These are phyloP conservation scores for Gloeostereum incarnatum DNA, from an alignment of 768 basidiomycete genomes.

Conservation along the genomic window DNA sequence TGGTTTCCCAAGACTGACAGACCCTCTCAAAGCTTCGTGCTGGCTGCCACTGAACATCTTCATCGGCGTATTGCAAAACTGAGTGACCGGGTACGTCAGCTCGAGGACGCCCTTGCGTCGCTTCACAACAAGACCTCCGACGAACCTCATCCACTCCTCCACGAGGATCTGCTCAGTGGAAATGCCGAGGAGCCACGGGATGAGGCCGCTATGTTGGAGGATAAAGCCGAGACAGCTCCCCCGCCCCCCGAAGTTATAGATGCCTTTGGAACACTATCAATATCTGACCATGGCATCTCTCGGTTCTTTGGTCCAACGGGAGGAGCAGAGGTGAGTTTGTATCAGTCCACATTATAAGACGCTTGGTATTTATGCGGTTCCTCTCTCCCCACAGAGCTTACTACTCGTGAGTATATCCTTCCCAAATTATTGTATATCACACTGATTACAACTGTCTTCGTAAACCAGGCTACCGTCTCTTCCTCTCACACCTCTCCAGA, in stretches of 20 bases:
- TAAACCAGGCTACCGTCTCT: conserved; percentile 14
- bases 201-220: conserved; percentile 15
- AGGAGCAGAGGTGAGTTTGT: conserved; percentile 49
- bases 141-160: conserved; percentile 52
- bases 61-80: conserved; percentile 47
- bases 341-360: background rate
- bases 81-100: conserved; percentile 42
- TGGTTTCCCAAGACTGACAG: conserved; percentile 2
- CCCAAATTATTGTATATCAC: no score
- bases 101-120: conserved; percentile 50
- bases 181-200: conserved; percentile 18
- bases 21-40: conserved; percentile 31
- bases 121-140: conserved; percentile 41
- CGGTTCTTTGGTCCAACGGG: conserved; percentile 61
- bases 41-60: conserved; percentile 59
- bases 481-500: conserved; percentile 10
- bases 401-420: conserved; percentile 13
- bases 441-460: background rate
- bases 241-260: conserved; percentile 37
- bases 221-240: conserved; percentile 1
- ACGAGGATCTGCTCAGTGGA: conserved; percentile 35
- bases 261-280: conserved; percentile 50
- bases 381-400: conserved; percentile 11
- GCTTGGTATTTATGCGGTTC: no score
- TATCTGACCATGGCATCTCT: conserved; percentile 51